Conservation (phyloP, 495 filamentous ascomycete species). For the Baudoinia panamericana region DNA sequence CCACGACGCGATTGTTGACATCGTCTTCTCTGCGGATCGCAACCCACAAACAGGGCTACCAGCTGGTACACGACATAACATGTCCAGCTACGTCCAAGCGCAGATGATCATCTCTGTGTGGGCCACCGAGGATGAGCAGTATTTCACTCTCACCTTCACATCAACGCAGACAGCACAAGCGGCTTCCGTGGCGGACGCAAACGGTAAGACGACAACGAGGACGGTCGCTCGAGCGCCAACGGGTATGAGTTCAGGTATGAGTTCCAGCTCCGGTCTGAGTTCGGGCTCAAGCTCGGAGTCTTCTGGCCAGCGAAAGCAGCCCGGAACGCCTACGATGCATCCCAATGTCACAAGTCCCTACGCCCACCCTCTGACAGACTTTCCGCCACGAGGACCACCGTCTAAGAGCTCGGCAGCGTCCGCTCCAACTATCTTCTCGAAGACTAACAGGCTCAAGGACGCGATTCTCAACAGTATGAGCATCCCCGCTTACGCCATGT, state of each 20-base stretch:
- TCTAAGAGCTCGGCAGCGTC: conserved; percentile 34
- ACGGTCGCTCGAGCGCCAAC: conserved; percentile 21
- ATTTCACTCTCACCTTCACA: conserved; percentile 55
- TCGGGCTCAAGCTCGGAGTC: conserved; percentile 22
- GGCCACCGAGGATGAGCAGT: conserved; percentile 44
- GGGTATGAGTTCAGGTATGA: conserved; percentile 8
- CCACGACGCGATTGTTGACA: conserved; percentile 40
- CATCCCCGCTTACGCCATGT: conserved; percentile 56
- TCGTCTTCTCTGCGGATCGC: conserved; percentile 36
- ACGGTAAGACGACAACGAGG: conserved; percentile 17
- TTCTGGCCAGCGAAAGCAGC: conserved; percentile 15
- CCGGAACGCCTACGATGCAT: background rate
- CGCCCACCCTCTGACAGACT: conserved; percentile 24
- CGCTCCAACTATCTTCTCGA: conserved; percentile 47
- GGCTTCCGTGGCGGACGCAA: conserved; percentile 14
- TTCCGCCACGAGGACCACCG: conserved; percentile 49
- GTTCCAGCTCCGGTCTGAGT: conserved; percentile 17
- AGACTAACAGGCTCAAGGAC: conserved; percentile 55
- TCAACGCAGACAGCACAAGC: conserved; percentile 28
- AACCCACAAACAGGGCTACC: conserved; percentile 17
- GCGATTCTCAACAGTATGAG: conserved; percentile 54
- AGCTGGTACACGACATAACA: conserved; percentile 22
- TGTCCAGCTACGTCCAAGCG: conserved; percentile 31
- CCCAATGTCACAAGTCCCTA: conserved; percentile 6
- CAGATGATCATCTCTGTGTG: conserved; percentile 58